These are phyloP conservation scores for Lactarius sanguifluus DNA, from an alignment of 768 basidiomycete species.

Conservation along the genomic window DNA sequence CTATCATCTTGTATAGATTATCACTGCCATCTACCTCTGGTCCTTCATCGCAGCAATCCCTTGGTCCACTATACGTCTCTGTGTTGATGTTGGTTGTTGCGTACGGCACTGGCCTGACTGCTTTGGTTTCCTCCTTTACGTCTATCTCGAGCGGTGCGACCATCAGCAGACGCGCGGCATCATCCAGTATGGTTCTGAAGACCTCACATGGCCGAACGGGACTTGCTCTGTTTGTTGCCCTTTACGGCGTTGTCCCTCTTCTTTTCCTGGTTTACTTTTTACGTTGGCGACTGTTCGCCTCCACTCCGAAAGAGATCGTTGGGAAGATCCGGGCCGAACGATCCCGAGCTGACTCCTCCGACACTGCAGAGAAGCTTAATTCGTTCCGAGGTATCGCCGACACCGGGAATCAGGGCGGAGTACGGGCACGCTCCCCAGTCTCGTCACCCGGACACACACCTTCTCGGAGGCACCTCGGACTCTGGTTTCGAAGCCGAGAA, in stretches of 20 bases:
- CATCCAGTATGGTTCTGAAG: constrained; percentile 41
- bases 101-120: constrained; percentile 62
- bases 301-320: constrained; percentile 15
- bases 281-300: constrained; percentile 19
- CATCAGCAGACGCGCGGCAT: constrained; percentile 37
- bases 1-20: constrained; percentile 44
- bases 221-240: constrained; percentile 57
- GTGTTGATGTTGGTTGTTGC: constrained; percentile 45
- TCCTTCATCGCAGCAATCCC: constrained; percentile 30
- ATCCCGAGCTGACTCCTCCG: constrained; percentile 40
- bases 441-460: constrained; percentile 34
- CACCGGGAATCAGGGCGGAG: constrained; percentile 27
- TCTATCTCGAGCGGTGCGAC: constrained; percentile 39
- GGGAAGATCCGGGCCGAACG: constrained; percentile 21
- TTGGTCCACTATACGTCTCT: constrained; percentile 39
- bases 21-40: constrained; percentile 40
- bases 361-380: constrained; percentile 44
- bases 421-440: constrained; percentile 35
- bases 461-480: constrained; percentile 38
- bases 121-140: constrained; percentile 62
- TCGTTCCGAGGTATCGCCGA: constrained; percentile 15
- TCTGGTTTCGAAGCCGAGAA: constrained; percentile 40
- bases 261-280: constrained; percentile 37
- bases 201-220: constrained; percentile 68
- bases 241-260: constrained; percentile 56